Conservation (phyloP, 306 rosid species). For the Malus asiatica region DNA sequence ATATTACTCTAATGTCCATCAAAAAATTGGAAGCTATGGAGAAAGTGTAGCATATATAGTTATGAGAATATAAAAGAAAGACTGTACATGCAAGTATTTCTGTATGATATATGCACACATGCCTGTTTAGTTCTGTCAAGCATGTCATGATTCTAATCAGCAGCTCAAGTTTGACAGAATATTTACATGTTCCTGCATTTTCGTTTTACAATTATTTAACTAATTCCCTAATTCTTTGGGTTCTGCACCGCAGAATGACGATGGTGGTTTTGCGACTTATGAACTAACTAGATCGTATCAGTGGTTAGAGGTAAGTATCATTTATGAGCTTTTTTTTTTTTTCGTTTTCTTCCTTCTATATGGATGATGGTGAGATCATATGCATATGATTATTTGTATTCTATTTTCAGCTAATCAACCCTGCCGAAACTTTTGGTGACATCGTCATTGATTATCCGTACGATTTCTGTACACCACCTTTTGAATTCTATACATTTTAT, state of each 20-base stretch:
- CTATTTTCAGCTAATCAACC: slow-evolving; percentile 22
- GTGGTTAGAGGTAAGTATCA: slow-evolving; percentile 23
- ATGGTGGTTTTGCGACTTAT: slow-evolving; percentile 31
- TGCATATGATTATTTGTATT: not conserved
- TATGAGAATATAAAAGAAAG: too few relatives aligned
- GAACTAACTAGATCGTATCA: slow-evolving; percentile 29
- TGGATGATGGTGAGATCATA: not conserved
- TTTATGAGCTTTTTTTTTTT: not conserved
- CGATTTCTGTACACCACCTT: slow-evolving; percentile 2
- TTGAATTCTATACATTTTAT: not conserved
- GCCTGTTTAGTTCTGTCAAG: too few relatives aligned
- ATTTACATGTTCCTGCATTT: not conserved
- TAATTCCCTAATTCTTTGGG: not conserved
- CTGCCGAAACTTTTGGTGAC: slow-evolving; percentile 39
- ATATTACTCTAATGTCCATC: too few relatives aligned
- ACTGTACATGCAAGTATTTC: too few relatives aligned
- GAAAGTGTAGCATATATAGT: too few relatives aligned
- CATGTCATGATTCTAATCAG: not conserved
- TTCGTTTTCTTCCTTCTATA: not conserved
- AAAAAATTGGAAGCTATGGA: too few relatives aligned
- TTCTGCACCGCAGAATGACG: slow-evolving; percentile 17
- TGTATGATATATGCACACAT: too few relatives aligned
- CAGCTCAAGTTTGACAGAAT: not conserved
- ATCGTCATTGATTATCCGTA: slow-evolving; percentile 35
- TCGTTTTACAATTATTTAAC: not conserved